Conservation (phyloP, 2,329 filamentous ascomycete species). For the Corniculantispora saksenae region DNA sequence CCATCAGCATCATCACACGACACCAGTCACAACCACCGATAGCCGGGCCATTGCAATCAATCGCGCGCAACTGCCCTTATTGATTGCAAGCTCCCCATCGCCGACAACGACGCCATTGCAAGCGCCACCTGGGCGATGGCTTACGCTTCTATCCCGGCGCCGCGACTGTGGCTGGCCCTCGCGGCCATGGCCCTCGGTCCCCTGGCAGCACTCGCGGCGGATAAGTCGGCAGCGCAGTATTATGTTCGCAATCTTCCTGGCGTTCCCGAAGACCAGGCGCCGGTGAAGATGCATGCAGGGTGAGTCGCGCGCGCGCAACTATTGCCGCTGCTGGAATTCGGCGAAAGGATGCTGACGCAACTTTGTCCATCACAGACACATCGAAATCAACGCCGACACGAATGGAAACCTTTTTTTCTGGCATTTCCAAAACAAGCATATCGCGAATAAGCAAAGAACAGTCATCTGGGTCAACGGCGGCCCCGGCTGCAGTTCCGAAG, state of each 20-base stretch:
- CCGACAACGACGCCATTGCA: not conserved
- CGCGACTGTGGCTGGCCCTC: constrained; percentile 34
- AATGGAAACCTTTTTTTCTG: constrained; percentile 98
- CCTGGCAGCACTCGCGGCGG: constrained; percentile 31
- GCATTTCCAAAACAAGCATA: constrained; percentile 95
- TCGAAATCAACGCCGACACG: constrained; percentile 81
- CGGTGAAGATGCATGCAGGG: constrained; percentile 98
- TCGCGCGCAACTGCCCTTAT: not conserved
- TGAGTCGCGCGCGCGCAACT: constrained; percentile 48
- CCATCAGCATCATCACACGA: constrained; percentile 18
- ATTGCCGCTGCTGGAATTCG: constrained; percentile 5
- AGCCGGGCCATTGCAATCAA: not conserved
- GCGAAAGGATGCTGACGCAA: constrained; percentile 27
- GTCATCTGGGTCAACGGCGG: constrained; percentile 98
- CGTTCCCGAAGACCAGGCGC: constrained; percentile 67
- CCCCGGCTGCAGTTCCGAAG: constrained; percentile 95
- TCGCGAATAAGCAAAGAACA: constrained; percentile 85
- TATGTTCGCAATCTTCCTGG: constrained; percentile 86
- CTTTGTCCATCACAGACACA: constrained; percentile 64
- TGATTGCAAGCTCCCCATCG: not conserved
- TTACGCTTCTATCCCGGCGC: constrained; percentile 21
- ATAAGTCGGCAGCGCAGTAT: constrained; percentile 68
- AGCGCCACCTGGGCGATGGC: constrained; percentile 16
- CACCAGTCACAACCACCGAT: not conserved
- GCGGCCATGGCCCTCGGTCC: constrained; percentile 46